Evolutionary conservation across 2,329 filamentous ascomycete species (phyloP), one percentile per base, ranked within the genome.

Genomic region (Exserohilum rostratum): DNA sequence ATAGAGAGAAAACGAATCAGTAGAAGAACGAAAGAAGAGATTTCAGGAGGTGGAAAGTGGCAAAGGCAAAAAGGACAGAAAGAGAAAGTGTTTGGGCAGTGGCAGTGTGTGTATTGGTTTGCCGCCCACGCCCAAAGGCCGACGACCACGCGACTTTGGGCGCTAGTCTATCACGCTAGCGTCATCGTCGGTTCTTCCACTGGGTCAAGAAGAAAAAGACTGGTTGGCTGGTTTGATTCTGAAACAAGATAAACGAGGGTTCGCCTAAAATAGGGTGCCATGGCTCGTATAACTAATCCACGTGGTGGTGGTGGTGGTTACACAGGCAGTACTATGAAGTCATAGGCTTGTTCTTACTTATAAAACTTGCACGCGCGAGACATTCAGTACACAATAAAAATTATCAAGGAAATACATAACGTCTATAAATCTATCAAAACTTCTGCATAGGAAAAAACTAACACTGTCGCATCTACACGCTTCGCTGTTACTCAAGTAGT

Each of bases 361-460:
- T 7, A 25, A 25, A 25, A 25, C 22, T 25, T 25, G 22, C 22
- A 25, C 7, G 7, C 22, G 22, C 4, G 22, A 7, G 22, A 25
- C 22, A 25, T 7, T 25, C 22, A 7, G 22, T 25, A 25, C 4
- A 33, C n/a, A 33, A 31, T 27, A 20, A 42, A 6, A n/a, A 33
- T 46, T 48, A 18, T 29, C 18, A 46, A 34, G n/a, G 17, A 30
- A 51, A 12, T 13, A 49, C 31, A 39, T 4, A 30, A 31, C 35
- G 42, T 37, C 30, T 46, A 55, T 34, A 42, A n/a, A 46, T 55
- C 52, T 55, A 55, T 43, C 47, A 51, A 46, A 46, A 42, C 51
- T 55, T 51, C 51, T 6, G 7, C 22, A 51, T 13, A 20, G 46
- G 12, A 17, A 9, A 17, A 9, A 43, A 12, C 15, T n/a, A 13